Evolutionary conservation across 1,139 yeast species (phyloP), one percentile per base, ranked within the genome.

Genomic region (Hemisphaericaspora xylofermentans): DNA sequence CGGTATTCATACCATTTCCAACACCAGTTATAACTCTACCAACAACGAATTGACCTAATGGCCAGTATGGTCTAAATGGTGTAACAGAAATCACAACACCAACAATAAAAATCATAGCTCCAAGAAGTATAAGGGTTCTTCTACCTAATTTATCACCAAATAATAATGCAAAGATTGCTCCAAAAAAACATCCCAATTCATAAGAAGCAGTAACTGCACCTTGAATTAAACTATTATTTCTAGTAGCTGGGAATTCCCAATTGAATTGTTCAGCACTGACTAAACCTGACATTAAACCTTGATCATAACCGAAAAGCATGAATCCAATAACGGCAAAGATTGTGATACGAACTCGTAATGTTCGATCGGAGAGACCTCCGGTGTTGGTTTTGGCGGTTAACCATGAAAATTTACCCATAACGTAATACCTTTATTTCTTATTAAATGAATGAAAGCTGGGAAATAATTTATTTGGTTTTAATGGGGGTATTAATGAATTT

Each of bases 1-100:
- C 84, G 17, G 93, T 85, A 56, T 81, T 82, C 59, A 83, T 59
- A 49, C 95, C 95, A 50, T 83, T 82, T 51, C 95, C 95, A 33
- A 82, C 47, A 48, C 95, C 95, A n/a, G 88, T 78, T 33, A 84
- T 65, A 44, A 84, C 80, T 64, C 95, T 76, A 14, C 91, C 95
- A 43, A 83, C 67, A 35, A 84, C 79, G 41, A 86, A 79, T 54
- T 84, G 93, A 26, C 84, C 86, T 43, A 82, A 64, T 41, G 61
- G 63, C 74, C 74, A 68, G 51, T 63, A 60, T 13, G 61, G 74
- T 40, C 64, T 63, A 56, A 74, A 74, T n/a, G 91, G 71, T 43
- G 80, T 57, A n/a, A 76, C 67, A 21, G 88, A 84, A 43, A 86
- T 69, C 33, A 78, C 53, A 13, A 88, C 80, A 49, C 94, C 94